These are phyloP conservation scores for Berberis vulgaris DNA, from an alignment of 164 flowering plant species.

Conservation along the genomic window DNA sequence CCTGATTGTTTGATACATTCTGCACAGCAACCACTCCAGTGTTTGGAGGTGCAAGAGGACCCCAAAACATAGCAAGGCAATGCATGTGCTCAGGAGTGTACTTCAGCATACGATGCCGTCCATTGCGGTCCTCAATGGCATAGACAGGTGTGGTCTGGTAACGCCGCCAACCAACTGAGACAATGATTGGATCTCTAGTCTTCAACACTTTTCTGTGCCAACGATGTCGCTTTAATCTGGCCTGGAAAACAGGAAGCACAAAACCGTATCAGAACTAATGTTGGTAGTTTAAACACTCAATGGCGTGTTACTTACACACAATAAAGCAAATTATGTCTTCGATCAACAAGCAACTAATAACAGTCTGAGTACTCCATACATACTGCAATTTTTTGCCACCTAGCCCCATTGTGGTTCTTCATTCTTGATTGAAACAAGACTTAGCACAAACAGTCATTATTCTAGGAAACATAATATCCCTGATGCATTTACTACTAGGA, in stretches of 20 bases:
- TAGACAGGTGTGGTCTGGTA: slow-evolving; percentile 86
- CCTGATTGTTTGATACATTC: slow-evolving; percentile 78
- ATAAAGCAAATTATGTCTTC: neutral
- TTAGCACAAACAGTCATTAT: too few species aligned
- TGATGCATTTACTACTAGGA: too few species aligned
- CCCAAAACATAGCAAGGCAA: slow-evolving; percentile 96
- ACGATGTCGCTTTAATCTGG: slow-evolving; percentile 74
- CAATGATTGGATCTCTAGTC: slow-evolving; percentile 80
- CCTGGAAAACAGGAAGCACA: slow-evolving; percentile 32
- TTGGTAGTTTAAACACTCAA: neutral
- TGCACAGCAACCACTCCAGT: slow-evolving; percentile 87
- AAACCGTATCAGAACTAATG: neutral
- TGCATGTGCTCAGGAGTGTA: slow-evolving; percentile 98
- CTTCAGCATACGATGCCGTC: slow-evolving; percentile 89
- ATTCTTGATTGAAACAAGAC: too few species aligned
- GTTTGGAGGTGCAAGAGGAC: slow-evolving; percentile 93
- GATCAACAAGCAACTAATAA: neutral
- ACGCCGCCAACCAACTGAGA: slow-evolving; percentile 97
- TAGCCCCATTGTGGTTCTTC: too few species aligned
- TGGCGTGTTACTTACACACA: neutral
- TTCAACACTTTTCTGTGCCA: slow-evolving; percentile 89
- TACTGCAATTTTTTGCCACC: too few species aligned
- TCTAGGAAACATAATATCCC: too few species aligned
- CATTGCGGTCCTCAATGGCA: slow-evolving; percentile 80
- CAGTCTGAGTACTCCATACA: too few species aligned